Evolutionary conservation across 129 eudicot genomes (phyloP), one percentile per base, ranked within the genome.

Genomic region (Erigeron canadensis): DNA sequence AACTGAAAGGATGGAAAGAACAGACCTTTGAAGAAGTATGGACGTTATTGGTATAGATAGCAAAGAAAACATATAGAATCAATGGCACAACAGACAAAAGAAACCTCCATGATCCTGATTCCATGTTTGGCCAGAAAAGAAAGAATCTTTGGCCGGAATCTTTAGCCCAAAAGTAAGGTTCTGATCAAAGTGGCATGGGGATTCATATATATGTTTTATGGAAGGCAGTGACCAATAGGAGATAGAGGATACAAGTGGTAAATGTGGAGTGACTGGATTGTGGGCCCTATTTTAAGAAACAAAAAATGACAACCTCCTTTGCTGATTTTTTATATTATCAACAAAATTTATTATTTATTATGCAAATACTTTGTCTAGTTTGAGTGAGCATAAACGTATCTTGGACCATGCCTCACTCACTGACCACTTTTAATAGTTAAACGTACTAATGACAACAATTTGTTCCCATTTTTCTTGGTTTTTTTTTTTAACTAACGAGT

Each of bases 81-180:
- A 78, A 45, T 17, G 81, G 81, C 16, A 78, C 4, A 59, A 78
- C 7, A 63, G 77, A 78, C 53, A 78, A 8, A 1, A 78, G 53
- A 44, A 71, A 67, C 81, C 81, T 78, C 81, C 77, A 43, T 63
- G 72, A 43, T 64, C 73, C 67, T 51, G 77, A 10, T 63, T 54
- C 63, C 81, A 78, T 78, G 46, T 44, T 19, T 34, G 59, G 13
- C 58, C 67, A 16, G 76, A 58, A 68, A 69, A 48, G 34, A 34
- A 4, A 8, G 13, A 50, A 28, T 28, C 34, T 28, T 28, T 28
- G 3, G 34, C 34, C 39, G n/a, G 13, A 50, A 28, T 28, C 34
- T 28, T 28, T 28, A 28, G 34, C 34, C 39, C 17, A 47, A 59
- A 45, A 34, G 22, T 18, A 22, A 1, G 37, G 13, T 54, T 21